Percentiles rank a stretch among this genome's conserved stretches.
Conservation (phyloP, 352 stramenopile genomes). For the Phytophthora nicotianae region DNA sequence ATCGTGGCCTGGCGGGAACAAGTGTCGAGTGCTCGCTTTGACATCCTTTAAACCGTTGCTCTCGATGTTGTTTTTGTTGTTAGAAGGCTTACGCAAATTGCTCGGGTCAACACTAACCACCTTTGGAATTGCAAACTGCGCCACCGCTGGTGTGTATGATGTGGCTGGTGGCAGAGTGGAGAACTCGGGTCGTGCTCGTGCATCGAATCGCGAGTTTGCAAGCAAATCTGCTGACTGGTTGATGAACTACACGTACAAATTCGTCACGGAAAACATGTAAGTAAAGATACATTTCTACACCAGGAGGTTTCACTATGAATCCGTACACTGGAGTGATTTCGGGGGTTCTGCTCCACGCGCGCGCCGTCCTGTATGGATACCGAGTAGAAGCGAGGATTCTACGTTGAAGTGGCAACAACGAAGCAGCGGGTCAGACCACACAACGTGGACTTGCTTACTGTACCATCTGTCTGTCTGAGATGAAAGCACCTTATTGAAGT, state of each 20-base stretch:
- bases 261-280: not conserved
- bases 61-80: slow-evolving; percentile 1
- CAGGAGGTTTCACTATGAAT: slow-evolving; percentile 9
- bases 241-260: slow-evolving; percentile 52
- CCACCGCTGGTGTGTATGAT: slow-evolving; percentile 46
- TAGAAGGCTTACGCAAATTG: slow-evolving; percentile 37
- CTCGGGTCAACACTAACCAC: slow-evolving; percentile 61
- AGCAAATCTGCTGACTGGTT: slow-evolving; percentile 63
- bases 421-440: slow-evolving; percentile 18
- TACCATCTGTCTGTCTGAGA: slow-evolving; percentile 3
- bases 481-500: slow-evolving; percentile 76
- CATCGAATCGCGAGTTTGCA: slow-evolving; percentile 62
- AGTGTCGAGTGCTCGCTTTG: slow-evolving; percentile 23
- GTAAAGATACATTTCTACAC: slow-evolving; percentile 10
- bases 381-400: slow-evolving; percentile 82
- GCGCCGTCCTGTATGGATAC: slow-evolving; percentile 52
- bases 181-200: slow-evolving; percentile 59
- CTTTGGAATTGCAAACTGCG: slow-evolving; percentile 44
- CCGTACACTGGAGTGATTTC: slow-evolving; percentile 78
- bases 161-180: slow-evolving; percentile 39
- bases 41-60: slow-evolving; percentile 4
- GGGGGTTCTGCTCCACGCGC: slow-evolving; percentile 58
- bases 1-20: slow-evolving; percentile 35
- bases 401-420: slow-evolving; percentile 15
- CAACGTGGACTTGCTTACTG: slow-evolving; percentile 8